phyloP scores from a whole-genome alignment of 345 rosid genomes.

The Linum lewisii region DNA sequence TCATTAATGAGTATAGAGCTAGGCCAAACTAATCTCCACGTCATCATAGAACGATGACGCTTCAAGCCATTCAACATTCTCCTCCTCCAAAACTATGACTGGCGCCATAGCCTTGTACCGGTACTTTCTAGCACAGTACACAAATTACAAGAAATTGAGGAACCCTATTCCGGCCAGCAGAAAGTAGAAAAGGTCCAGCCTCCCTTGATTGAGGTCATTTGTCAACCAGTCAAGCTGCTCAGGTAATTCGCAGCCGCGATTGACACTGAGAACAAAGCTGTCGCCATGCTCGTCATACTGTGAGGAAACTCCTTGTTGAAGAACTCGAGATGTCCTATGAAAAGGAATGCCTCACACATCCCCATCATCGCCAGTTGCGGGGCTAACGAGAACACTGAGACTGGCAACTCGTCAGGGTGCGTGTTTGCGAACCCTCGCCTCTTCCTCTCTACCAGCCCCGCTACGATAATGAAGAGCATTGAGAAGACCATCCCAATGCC shows the following conservation, averaged over 20 bases:
- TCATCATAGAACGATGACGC: background rate
- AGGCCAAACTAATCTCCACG: background rate
- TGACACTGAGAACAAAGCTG: slow-evolving; percentile 17
- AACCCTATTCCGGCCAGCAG: slow-evolving; percentile 23
- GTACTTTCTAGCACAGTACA: slow-evolving; percentile 19
- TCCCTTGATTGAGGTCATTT: slow-evolving; percentile 24
- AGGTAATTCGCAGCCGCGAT: slow-evolving; percentile 16
- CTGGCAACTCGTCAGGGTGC: slow-evolving; percentile 8
- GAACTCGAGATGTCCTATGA: slow-evolving; percentile 29
- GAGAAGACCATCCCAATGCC: slow-evolving; percentile 19
- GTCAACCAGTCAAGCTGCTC: slow-evolving; percentile 23
- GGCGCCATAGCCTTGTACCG: slow-evolving; percentile 12
- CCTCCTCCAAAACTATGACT: background rate
- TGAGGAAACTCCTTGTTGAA: slow-evolving; percentile 38
- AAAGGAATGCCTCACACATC: slow-evolving; percentile 21
- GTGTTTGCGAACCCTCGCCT: slow-evolving; percentile 18
- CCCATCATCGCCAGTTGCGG: slow-evolving; percentile 30
- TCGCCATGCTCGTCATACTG: slow-evolving; percentile 30
- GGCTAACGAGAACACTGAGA: slow-evolving; percentile 31
- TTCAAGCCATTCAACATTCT: background rate
- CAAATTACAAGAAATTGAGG: slow-evolving; percentile 20
- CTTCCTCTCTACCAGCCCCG: slow-evolving; percentile 22
- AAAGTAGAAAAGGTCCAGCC: slow-evolving; percentile 28
- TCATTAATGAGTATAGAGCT: no score
- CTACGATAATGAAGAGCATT: slow-evolving; percentile 10